These are phyloP conservation scores for Aspergillus neoniger DNA, from an alignment of 2,329 filamentous ascomycete species.

Conservation along the genomic window DNA sequence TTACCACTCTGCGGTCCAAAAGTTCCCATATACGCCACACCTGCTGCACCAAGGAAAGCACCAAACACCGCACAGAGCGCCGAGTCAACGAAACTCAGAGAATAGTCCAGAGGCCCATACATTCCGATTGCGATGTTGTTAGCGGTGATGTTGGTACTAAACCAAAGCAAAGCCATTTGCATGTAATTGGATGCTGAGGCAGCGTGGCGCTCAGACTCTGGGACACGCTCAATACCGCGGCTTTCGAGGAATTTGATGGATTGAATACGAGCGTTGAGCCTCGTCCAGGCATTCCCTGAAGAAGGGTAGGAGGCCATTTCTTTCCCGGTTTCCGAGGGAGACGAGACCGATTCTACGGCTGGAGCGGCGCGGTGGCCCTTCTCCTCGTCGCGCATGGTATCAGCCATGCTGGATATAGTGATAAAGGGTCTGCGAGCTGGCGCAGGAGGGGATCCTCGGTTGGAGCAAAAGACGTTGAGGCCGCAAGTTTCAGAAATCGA, in stretches of 20 bases:
- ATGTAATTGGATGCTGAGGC: slow-evolving; percentile 28
- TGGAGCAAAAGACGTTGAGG: neutral
- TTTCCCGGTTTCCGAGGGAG: neutral
- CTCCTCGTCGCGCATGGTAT: slow-evolving; percentile 5
- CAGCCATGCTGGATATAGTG: slow-evolving; percentile 1
- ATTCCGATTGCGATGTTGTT: slow-evolving; percentile 38
- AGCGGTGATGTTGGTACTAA: slow-evolving; percentile 30
- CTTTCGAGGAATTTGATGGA: slow-evolving; percentile 40
- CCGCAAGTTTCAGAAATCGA: neutral
- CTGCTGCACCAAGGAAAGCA: slow-evolving; percentile 26
- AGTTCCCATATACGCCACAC: slow-evolving; percentile 35
- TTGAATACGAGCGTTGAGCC: neutral
- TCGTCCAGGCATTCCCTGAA: neutral
- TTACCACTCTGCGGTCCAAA: slow-evolving; percentile 38
- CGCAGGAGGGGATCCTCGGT: neutral
- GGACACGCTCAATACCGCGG: slow-evolving; percentile 58
- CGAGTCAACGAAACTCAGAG: slow-evolving; percentile 36
- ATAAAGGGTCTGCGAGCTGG: neutral
- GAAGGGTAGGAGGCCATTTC: neutral
- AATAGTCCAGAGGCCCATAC: slow-evolving; percentile 35
- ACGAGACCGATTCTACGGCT: neutral
- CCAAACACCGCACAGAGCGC: slow-evolving; percentile 31
- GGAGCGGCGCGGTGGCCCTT: slow-evolving; percentile 2
- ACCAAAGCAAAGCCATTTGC: slow-evolving; percentile 25
- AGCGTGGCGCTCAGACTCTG: slow-evolving; percentile 51